Conservation (phyloP, 1,139 yeast genomes). For the Yamadazyma dendronema region DNA sequence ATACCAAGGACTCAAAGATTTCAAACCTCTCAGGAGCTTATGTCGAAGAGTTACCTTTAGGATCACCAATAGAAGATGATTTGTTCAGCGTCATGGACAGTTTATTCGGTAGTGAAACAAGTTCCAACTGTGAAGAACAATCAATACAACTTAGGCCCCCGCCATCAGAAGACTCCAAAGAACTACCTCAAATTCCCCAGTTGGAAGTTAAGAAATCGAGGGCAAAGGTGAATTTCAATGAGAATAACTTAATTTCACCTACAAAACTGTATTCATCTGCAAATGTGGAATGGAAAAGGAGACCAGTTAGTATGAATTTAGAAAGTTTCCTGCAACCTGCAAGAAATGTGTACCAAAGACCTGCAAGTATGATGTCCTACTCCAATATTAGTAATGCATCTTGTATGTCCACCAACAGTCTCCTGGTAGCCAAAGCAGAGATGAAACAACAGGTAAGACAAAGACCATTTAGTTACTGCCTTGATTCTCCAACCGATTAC, state of each 20-base stretch:
- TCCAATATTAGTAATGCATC: slow-evolving; percentile 12
- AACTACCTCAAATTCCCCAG: slow-evolving; percentile 6
- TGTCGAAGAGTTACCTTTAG: slow-evolving; percentile 7
- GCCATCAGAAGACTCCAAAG: no score
- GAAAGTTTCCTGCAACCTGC: slow-evolving; percentile 3
- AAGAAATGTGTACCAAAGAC: slow-evolving; percentile 5
- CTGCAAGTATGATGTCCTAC: slow-evolving; percentile 10
- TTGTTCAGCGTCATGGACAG: slow-evolving; percentile 15
- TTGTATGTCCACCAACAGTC: slow-evolving; percentile 9
- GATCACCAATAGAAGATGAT: slow-evolving; percentile 2
- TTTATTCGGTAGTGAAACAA: slow-evolving; percentile 11
- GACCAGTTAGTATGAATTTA: slow-evolving; percentile 11
- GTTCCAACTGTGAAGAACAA: no score
- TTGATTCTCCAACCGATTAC: slow-evolving; percentile 35
- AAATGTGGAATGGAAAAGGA: neutral
- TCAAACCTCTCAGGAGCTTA: slow-evolving; percentile 10
- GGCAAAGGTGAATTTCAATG: slow-evolving; percentile 3
- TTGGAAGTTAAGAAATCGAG: slow-evolving; percentile 10
- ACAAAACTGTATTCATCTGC: slow-evolving; percentile 2
- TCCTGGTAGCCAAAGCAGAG: slow-evolving; percentile 18
- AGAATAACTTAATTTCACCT: slow-evolving; percentile 1
- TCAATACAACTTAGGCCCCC: no score
- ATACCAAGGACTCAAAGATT: slow-evolving; percentile 3
- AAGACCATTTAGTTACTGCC: slow-evolving; percentile 32
- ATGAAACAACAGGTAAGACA: slow-evolving; percentile 25